A percentile compares a stretch with the other conserved stretches of the same genome.
Conservation (phyloP, 2,329 filamentous ascomycete species). For the Pseudopyricularia javanii region DNA sequence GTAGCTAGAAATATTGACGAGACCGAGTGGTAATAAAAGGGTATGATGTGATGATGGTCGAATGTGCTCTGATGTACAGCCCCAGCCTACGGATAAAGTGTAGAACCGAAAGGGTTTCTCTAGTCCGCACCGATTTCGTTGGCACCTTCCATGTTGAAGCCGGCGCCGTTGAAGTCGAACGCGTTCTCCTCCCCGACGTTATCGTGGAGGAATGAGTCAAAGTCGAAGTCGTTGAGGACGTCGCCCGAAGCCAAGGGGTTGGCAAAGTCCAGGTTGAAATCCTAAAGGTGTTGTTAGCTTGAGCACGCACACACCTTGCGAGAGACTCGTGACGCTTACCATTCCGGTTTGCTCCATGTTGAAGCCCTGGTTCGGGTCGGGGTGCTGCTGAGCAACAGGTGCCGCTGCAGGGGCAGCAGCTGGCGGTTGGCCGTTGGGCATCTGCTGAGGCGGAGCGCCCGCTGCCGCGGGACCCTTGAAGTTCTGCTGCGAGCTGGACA, state of each 20-base stretch:
- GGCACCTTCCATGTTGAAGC: conserved; percentile 40
- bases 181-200: conserved; percentile 27
- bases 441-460: conserved; percentile 13
- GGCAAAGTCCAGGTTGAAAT: conserved; percentile 41
- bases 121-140: conserved; percentile 48
- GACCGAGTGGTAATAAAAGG: not conserved
- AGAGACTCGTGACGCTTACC: conserved; percentile 21
- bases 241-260: conserved; percentile 40
- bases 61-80: not conserved
- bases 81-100: not conserved
- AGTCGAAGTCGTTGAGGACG: conserved; percentile 55
- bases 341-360: conserved; percentile 30
- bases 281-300: conserved; percentile 12
- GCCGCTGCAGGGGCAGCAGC: conserved; percentile 29
- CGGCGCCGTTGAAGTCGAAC: conserved; percentile 42
- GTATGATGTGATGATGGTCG: not conserved
- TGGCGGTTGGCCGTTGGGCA: conserved; percentile 30
- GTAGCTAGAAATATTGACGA: not conserved
- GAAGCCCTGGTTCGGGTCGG: conserved; percentile 36
- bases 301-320: not conserved
- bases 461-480: conserved; percentile 21
- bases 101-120: conserved; percentile 5
- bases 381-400: conserved; percentile 29
- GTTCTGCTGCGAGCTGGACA: conserved; percentile 34
- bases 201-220: conserved; percentile 55